Base-by-base conservation (phyloP, 2,329 filamentous ascomycete genomes). In the Sporothrix phasma region DNA sequence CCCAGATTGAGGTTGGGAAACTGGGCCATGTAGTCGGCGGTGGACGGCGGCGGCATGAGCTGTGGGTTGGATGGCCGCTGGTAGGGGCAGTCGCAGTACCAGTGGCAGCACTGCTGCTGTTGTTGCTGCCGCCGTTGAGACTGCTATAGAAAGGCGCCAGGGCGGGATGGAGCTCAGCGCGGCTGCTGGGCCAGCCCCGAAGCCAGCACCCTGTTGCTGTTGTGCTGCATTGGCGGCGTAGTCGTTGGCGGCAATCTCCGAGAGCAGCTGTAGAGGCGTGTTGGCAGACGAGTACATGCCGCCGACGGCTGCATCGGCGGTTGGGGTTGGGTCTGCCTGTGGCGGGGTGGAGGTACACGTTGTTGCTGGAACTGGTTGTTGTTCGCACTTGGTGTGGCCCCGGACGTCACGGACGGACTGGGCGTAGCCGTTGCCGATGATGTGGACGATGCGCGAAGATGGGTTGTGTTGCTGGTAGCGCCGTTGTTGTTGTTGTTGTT, bases 251-350 rank as follows among this genome's bases (percentile, higher is more conserved):
- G 81, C 81, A 39, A 84, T 78, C 68, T 84, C 82, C 43, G 82
- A 84, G 6, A 84, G 76, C 26, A 84, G 74, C 61, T 84, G 80
- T 3, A 84, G 76, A 1, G 81, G 81, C 0, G 81, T 84, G 69
- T 80, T 83, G 37, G 75, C 76, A 0, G 75, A 71, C 51, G 63
- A 70, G 67, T 69, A 62, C 62, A 74, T 29, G 11, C 19, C 54
- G 58, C 22, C 2, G 61, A 39, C 1, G 41, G 53, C 60, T 34
- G 56, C 26, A 31, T 54, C 49, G n/a, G n/a, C n/a, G n/a, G n/a
- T n/a, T 56, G 63, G 13, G 11, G 41, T 6, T 8, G 56, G 19
- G 29, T 47, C 7, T 13, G 39, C 10, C 17, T 13, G 62, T 5
- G 7, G 60, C 19, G 15, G 26, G 15, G n/a, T n/a, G n/a, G n/a